Conservation (phyloP, 495 filamentous ascomycete genomes). For the Aspergillus cavernicola region DNA sequence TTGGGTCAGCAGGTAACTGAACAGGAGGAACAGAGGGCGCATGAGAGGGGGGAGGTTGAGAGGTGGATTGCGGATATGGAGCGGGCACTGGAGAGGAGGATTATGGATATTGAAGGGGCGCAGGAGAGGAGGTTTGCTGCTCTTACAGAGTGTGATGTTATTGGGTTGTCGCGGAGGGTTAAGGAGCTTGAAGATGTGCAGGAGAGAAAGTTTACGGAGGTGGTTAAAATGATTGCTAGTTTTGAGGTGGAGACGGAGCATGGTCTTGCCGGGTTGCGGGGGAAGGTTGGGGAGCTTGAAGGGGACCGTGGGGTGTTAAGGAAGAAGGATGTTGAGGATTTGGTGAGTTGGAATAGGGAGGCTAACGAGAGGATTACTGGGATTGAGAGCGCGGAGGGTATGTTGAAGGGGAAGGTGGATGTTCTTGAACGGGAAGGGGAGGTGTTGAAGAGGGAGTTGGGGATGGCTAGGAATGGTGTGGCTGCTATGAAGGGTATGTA, state of each 20-base stretch:
- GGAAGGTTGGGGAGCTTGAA: background rate
- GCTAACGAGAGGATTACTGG: no score
- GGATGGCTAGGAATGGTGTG: no score
- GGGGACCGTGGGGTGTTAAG: no score
- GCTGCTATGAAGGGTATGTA: no score
- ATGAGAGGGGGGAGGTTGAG: background rate
- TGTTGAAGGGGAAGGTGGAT: no score
- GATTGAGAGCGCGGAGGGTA: no score
- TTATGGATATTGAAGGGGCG: no score
- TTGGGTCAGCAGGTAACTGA: constrained; percentile 3
- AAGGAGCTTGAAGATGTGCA: background rate
- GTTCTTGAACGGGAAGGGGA: background rate
- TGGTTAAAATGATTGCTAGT: background rate
- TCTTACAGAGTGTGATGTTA: no score
- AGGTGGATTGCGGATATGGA: background rate
- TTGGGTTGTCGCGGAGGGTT: background rate
- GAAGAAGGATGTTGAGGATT: no score
- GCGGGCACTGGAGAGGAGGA: background rate
- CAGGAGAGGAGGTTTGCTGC: no score
- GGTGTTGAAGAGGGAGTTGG: background rate
- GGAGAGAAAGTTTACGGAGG: background rate
- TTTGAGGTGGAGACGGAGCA: background rate
- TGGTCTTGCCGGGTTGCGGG: background rate
- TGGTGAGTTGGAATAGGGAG: no score
- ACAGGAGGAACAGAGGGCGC: background rate